These are phyloP conservation scores for Streptanthus diversifolius DNA, from an alignment of 345 rosid genomes.

Conservation along the genomic window DNA sequence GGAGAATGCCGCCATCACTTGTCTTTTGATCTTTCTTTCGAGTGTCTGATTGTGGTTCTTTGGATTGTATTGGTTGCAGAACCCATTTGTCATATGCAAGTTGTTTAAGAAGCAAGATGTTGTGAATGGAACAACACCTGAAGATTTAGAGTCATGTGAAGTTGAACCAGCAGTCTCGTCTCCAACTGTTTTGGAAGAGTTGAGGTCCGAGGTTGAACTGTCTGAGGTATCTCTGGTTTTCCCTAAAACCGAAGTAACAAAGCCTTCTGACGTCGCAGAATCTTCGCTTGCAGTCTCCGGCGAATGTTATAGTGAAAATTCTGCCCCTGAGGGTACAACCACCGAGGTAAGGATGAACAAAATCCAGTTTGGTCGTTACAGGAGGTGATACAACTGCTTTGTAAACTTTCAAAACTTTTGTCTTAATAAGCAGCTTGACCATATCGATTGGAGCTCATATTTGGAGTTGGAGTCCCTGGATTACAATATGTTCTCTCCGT, in stretches of 20 bases:
- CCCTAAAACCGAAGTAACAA: conserved; percentile 13
- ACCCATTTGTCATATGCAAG: conserved; percentile 56
- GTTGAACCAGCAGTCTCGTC: conserved; percentile 36
- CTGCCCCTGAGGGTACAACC: conserved; percentile 23
- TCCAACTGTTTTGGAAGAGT: conserved; percentile 31
- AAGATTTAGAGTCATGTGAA: conserved; percentile 37
- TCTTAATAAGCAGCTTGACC: conserved; percentile 36
- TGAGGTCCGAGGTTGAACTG: conserved; percentile 25
- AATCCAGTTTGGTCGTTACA: neutral
- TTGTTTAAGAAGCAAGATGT: conserved; percentile 66
- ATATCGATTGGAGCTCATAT: conserved; percentile 29
- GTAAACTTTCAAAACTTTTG: conserved; percentile 8
- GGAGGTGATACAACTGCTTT: neutral
- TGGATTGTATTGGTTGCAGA: conserved; percentile 37
- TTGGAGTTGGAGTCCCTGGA: conserved; percentile 33
- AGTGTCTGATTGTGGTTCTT: conserved; percentile 11
- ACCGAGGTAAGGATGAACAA: conserved; percentile 37
- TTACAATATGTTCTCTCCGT: conserved; percentile 41
- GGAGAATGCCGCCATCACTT: neutral
- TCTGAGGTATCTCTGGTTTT: conserved; percentile 32
- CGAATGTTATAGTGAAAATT: conserved; percentile 19
- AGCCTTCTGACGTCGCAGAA: neutral
- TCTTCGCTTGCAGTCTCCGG: conserved; percentile 13
- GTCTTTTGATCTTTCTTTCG: neutral
- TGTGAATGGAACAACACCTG: conserved; percentile 17